Conservation (phyloP, 2,329 filamentous ascomycete genomes). For the Fusarium tuaranense region DNA sequence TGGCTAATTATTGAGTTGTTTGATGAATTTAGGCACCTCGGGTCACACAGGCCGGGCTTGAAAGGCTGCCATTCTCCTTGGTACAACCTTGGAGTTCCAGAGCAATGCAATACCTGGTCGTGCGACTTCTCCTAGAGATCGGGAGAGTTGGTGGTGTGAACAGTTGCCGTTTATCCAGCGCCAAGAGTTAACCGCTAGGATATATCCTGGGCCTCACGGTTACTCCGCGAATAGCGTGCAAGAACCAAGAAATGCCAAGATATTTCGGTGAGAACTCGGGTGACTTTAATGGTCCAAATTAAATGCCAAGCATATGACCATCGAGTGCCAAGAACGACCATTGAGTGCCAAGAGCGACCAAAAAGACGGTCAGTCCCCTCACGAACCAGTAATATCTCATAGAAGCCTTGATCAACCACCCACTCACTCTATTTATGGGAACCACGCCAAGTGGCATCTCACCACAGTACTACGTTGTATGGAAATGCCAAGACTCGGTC, state of each 20-base stretch:
- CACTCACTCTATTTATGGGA: conserved; percentile 16
- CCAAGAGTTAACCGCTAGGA: not conserved
- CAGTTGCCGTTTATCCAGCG: not conserved
- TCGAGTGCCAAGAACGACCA: not conserved
- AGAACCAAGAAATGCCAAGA: not conserved
- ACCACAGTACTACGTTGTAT: not conserved
- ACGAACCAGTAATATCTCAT: conserved; percentile 8
- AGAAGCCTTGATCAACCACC: conserved; percentile 5
- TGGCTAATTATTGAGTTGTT: not conserved
- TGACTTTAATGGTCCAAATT: not conserved
- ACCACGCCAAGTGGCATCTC: conserved; percentile 10
- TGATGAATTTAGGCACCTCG: not conserved
- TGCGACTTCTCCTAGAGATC: not conserved
- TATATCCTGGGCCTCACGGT: not conserved
- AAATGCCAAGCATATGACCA: not conserved
- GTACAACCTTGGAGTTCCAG: not conserved
- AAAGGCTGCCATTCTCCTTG: conserved; percentile 2
- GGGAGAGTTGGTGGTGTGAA: not conserved
- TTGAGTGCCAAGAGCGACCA: not conserved
- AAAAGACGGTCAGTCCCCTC: not conserved
- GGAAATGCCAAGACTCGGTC: conserved; percentile 4
- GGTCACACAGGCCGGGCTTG: not conserved
- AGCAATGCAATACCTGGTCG: not conserved
- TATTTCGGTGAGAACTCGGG: not conserved
- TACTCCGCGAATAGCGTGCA: not conserved